Base-by-base conservation (phyloP, 2,329 filamentous ascomycete species). In the Tolypocladium pustulatum region DNA sequence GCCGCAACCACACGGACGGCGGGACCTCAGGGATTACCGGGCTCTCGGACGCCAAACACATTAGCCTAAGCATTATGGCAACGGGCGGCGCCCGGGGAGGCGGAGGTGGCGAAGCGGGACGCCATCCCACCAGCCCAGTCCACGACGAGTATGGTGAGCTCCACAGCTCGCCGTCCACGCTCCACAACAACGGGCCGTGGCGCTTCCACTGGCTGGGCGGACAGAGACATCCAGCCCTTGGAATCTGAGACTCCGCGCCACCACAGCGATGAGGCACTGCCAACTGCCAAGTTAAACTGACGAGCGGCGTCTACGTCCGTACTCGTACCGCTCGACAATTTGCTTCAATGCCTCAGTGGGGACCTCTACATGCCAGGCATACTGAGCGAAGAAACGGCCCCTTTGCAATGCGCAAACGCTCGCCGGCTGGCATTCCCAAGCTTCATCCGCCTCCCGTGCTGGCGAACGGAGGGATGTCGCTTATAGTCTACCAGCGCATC, bases 1-100 rank as follows among this genome's bases (percentile, higher is more conserved):
- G 13, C 6, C 25, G 27, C 46, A 32, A 52, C 27, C 49, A 52
- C 55, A 57, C 56, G 43, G 43, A 51, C 43, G 56, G 34, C 43
- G 56, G 43, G 55, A 57, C 37, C 49, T 9, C 56, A 57, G 56
- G 56, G 56, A 40, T 52, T 25, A 40, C 56, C 37, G 56, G 46
- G 56, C 56, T 54, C 56, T 57, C 56, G 56, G 56, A 57, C 56
- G 36, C 46, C 46, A 30, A 54, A 38, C 20, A 25, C n/a, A n/a
- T n/a, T n/a, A n/a, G n/a, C 46, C 22, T 27, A 20, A 41, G 38
- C 38, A 40, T 34, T n/a, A 15, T 30, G 46, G 36, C 56, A 54
- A 41, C 56, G 56, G 49, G 37, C 30, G 22, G 17, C 36, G 32
- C n/a, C 41, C 55, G 55, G 27, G 55, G 55, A 57, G 41, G 46